Percentiles rank a stretch among this genome's conserved stretches.
These are phyloP conservation scores for Eimeria sp. DNA, from an alignment of 169 alveolate genomes.

Conservation along the genomic window DNA sequence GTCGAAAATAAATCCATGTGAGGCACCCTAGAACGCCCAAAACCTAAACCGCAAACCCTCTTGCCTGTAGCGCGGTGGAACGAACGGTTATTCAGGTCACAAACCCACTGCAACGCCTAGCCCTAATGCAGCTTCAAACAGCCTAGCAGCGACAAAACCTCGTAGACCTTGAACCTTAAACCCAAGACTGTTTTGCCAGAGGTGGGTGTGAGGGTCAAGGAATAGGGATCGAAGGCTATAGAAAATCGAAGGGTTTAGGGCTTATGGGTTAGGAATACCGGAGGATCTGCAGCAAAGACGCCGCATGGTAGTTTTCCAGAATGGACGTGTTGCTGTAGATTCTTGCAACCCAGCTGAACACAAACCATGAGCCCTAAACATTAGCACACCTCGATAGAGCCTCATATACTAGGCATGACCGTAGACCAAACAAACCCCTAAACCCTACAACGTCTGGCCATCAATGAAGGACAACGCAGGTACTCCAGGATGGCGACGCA, in stretches of 20 bases:
- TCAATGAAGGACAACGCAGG: too few relatives aligned
- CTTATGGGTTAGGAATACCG: background rate
- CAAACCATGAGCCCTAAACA: background rate
- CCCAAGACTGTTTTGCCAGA: slow-evolving; percentile 94
- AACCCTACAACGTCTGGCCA: background rate
- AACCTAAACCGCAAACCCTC: slow-evolving; percentile 98
- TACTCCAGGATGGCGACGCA: too few relatives aligned
- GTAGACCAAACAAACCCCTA: background rate
- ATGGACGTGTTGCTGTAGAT: slow-evolving; percentile 80
- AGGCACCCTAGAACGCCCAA: slow-evolving; percentile 96
- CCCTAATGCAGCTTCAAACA: too few relatives aligned
- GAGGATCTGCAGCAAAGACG: slow-evolving; percentile 77
- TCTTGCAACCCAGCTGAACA: slow-evolving; percentile 74
- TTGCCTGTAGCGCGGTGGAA: too few relatives aligned
- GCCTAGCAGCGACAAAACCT: slow-evolving; percentile 88
- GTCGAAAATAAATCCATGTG: slow-evolving; percentile 78
- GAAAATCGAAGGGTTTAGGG: slow-evolving; percentile 38
- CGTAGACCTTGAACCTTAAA: background rate
- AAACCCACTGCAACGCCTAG: too few relatives aligned
- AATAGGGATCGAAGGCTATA: slow-evolving; percentile 85
- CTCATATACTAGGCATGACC: background rate
- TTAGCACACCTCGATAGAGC: background rate
- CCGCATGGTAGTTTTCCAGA: slow-evolving; percentile 83
- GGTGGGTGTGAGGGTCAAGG: slow-evolving; percentile 99
- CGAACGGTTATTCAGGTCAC: too few relatives aligned